Evolutionary conservation across 352 stramenopile species (phyloP), one percentile per base, ranked within the genome.

Genomic region (Phytopythium vexans): DNA sequence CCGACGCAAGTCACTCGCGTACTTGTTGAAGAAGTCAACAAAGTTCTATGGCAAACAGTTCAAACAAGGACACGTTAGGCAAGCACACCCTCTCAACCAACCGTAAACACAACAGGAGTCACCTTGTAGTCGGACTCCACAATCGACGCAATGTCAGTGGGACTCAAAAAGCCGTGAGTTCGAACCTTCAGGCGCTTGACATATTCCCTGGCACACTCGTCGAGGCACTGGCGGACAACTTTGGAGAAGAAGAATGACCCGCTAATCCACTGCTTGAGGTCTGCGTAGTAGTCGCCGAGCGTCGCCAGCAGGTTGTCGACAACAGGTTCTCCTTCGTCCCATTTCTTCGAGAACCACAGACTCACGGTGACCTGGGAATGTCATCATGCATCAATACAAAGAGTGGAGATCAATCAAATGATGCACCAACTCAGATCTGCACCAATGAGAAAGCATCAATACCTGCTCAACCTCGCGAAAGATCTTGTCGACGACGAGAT

Each of bases 161-260:
- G 65, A 35, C 53, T 85, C 12, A 68, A 41, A 47, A 94, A 87
- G 16, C 67, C 73, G 49, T 84, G 67, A 11, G 70, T 88, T 27
- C 84, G 82, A 14, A 76, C 63, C 9, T 84, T 32, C 12, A 94
- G 57, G 0, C 79, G 70, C 15, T 87, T 83, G 10, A 60, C 49
- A 41, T 92, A 94, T 45, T 92, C 78, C 14, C 70, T 80, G 0
- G 68, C 62, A 39, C 82, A 91, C 12, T 79, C 73, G 40, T 92
- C 76, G 21, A 94, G 59, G 45, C 78, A 82, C 41, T 83, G 73
- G 0, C 82, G 82, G 15, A 94, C 68, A 5, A 92, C 54, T 27
- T 91, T 91, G 11, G 80, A 85, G 51, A 92, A 92, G 67, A 94
- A 94, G 60, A 94, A 94, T 3, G 81, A 84, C 6, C 82, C 70